Evolutionary conservation across 345 rosid genomes (phyloP).

Genomic region (Linum usitatissimum): DNA sequence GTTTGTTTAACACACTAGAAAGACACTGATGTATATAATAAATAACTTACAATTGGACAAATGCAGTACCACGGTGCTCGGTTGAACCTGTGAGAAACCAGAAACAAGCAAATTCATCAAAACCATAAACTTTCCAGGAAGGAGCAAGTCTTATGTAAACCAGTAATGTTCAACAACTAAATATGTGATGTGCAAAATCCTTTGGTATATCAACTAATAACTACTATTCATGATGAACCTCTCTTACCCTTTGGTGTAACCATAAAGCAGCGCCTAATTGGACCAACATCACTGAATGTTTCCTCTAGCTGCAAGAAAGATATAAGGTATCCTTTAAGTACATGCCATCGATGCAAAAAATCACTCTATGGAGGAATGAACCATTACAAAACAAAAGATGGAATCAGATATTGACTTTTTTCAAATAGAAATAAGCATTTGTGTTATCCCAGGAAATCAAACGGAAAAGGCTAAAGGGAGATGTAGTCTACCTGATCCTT

Average conservation of each 20-base stretch:
- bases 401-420: not conserved
- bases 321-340: not conserved
- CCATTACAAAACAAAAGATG: no score
- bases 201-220: not conserved
- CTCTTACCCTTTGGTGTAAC: slow-evolving; percentile 60
- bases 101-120: slow-evolving; percentile 8
- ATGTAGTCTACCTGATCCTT: slow-evolving; percentile 50
- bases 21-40: no score
- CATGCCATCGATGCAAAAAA: not conserved
- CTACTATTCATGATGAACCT: not conserved
- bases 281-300: slow-evolving; percentile 80
- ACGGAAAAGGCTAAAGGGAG: not conserved
- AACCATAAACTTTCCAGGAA: not conserved
- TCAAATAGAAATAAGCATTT: not conserved
- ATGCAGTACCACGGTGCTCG: slow-evolving; percentile 73
- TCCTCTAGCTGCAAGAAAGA: slow-evolving; percentile 59
- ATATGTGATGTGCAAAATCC: not conserved
- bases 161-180: not conserved
- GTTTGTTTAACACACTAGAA: not conserved
- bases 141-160: no score
- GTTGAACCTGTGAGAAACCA: slow-evolving; percentile 42
- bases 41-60: slow-evolving; percentile 64
- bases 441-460: slow-evolving; percentile 5
- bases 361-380: not conserved
- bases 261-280: slow-evolving; percentile 82